Conservation (phyloP, 192 early-diverging fungal species). For the Gamsiella multidivaricata region DNA sequence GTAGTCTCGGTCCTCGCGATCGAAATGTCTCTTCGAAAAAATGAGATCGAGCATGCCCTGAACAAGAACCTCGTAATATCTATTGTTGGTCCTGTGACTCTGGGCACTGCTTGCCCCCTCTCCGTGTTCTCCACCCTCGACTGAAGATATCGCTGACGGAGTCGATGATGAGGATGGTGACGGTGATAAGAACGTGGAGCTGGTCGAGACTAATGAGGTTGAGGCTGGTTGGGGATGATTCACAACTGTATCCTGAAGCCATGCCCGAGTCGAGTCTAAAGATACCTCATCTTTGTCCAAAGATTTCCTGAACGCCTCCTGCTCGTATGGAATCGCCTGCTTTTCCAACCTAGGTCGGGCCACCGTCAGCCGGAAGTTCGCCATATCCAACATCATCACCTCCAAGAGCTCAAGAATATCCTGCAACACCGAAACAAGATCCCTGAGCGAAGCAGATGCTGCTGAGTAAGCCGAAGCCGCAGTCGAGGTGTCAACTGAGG, state of each 20-base stretch:
- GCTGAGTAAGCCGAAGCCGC: slow-evolving; percentile 5
- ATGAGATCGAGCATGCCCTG: slow-evolving; percentile 64
- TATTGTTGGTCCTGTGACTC: background rate
- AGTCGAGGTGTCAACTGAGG: background rate
- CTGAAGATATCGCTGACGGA: background rate
- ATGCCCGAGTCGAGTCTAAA: slow-evolving; percentile 66
- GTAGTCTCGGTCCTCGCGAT: slow-evolving; percentile 12
- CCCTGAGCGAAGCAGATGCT: slow-evolving; percentile 21
- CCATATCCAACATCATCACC: slow-evolving; percentile 83
- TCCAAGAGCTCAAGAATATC: slow-evolving; percentile 72
- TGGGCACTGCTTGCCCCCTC: no score
- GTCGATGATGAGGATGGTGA: background rate
- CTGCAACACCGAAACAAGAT: slow-evolving; percentile 60
- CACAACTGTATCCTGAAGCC: slow-evolving; percentile 65
- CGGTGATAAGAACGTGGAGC: no score
- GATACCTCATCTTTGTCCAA: slow-evolving; percentile 55
- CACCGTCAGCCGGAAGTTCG: slow-evolving; percentile 76
- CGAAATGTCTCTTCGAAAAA: slow-evolving; percentile 54
- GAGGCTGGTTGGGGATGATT: slow-evolving; percentile 56
- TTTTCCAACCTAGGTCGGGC: slow-evolving; percentile 75
- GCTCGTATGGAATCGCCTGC: slow-evolving; percentile 83
- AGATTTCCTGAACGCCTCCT: slow-evolving; percentile 69
- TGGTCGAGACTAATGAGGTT: slow-evolving; percentile 41
- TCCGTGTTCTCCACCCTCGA: background rate
- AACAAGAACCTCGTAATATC: slow-evolving; percentile 64